Evolutionary conservation across 2,329 filamentous ascomycete genomes (phyloP).

Genomic region (Lanzia echinophila): DNA sequence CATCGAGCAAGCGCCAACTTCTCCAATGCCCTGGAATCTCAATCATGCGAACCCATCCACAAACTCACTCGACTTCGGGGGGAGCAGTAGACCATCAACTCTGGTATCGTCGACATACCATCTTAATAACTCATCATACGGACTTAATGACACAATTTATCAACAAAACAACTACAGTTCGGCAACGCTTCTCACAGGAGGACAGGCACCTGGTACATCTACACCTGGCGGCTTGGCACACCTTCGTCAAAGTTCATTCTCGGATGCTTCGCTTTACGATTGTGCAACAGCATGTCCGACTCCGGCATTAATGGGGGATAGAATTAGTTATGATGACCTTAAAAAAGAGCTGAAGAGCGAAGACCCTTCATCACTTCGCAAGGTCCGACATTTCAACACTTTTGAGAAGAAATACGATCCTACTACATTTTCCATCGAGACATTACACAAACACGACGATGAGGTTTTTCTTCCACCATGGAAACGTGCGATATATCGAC

Average conservation of each 20-base stretch:
- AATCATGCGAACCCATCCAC: constrained; percentile 2
- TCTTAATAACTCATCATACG: not conserved
- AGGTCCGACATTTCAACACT: constrained; percentile 3
- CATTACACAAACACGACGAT: constrained; percentile 19
- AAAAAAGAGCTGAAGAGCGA: not conserved
- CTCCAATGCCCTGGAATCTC: not conserved
- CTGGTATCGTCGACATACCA: not conserved
- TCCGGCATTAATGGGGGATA: constrained; percentile 1
- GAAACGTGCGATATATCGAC: constrained; percentile 18
- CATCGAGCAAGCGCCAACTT: not conserved
- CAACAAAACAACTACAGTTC: constrained; percentile 4
- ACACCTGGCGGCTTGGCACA: not conserved
- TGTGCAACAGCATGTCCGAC: constrained; percentile 5
- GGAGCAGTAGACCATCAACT: not conserved
- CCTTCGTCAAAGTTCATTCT: constrained; percentile 3
- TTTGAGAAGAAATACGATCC: constrained; percentile 1
- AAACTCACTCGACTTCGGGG: not conserved
- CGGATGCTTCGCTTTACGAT: constrained; percentile 4
- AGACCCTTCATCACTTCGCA: not conserved
- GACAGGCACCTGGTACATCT: not conserved
- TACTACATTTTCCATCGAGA: constrained; percentile 13
- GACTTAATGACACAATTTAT: not conserved
- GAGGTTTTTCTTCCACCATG: constrained; percentile 15
- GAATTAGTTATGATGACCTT: constrained; percentile 1
- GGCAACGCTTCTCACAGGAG: not conserved